Base-by-base conservation (phyloP, 2,329 filamentous ascomycete genomes). In the Lojkania enalia region DNA sequence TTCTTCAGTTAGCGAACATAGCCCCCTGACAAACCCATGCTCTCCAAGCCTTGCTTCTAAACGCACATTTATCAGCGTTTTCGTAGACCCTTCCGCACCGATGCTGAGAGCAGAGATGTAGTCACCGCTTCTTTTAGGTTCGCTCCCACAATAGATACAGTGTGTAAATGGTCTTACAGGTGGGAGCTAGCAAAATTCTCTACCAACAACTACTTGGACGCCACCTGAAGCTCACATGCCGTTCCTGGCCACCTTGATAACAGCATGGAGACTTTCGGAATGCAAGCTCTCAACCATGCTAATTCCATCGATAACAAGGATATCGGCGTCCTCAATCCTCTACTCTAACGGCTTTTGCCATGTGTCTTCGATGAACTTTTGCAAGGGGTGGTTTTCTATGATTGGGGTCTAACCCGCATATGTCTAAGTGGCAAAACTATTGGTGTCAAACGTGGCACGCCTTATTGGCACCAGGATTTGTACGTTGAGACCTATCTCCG, bases 291-390 rank as follows among this genome's bases (percentile, higher is more conserved):
- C 79, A 0, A 85, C 72, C 83, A 86, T 86, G 49, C 77, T 82
- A 45, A 87, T 80, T 62, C 86, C 84, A 52, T 86, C 83, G 13
- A 86, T 80, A 18, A 86, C 74, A 1, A 86, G 70, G 0, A 83
- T 77, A 38, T 85, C 71, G 0, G 77, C 81, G 0, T 61, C 21
- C 0, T 15, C 55, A 1, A 82, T 61, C 0, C 16, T 6, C 76
- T 69, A 1, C 68, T 58, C 16, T 51, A 61, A 0, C 71, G 57
- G 2, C 63, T 57, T 7, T 67, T 67, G 6, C 63, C 67, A 18
- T 66, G 60, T 0, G 71, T 70, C 1, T 35, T 55, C 0, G 23
- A 3, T 23, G 59, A 79, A 46, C 0, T 65, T 48, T 0, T 69
- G 39, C 0, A 81, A n/a, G n/a, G n/a, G n/a, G 52, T 0, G 70